Evolutionary conservation across 192 early-diverging fungal species (phyloP).

Genomic region (Podila clonocystis): DNA sequence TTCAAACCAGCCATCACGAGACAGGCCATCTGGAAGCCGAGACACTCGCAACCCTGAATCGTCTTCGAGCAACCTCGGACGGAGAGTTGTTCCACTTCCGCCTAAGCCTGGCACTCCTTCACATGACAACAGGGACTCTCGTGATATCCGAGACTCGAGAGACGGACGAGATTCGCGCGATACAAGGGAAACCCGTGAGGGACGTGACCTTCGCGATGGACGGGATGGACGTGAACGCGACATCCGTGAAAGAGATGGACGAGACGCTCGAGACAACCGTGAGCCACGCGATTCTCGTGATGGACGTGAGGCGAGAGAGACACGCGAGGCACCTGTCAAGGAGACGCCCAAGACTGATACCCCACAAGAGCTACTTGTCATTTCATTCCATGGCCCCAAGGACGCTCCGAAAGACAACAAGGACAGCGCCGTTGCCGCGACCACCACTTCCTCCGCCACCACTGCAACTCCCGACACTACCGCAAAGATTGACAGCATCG

Average conservation of each 20-base stretch:
- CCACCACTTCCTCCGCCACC: no score
- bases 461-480: no score
- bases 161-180: constrained; percentile 16
- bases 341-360: background rate
- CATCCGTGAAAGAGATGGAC: constrained; percentile 14
- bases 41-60: constrained; percentile 19
- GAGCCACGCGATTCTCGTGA: background rate
- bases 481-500: no score
- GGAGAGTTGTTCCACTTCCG: constrained; percentile 33
- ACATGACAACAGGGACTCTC: constrained; percentile 12
- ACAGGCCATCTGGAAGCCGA: constrained; percentile 19
- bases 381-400: no score
- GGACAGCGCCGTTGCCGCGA: no score
- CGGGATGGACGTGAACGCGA: background rate
- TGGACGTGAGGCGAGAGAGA: background rate
- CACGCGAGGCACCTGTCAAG: background rate
- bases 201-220: background rate
- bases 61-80: constrained; percentile 2
- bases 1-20: constrained; percentile 6
- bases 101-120: constrained; percentile 28
- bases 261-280: constrained; percentile 27
- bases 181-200: background rate
- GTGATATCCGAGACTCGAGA: constrained; percentile 6
- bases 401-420: no score
- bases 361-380: no score